phyloP scores from a whole-genome alignment of 2,329 filamentous ascomycete species.

The Scortechinia acanthostroma region DNA sequence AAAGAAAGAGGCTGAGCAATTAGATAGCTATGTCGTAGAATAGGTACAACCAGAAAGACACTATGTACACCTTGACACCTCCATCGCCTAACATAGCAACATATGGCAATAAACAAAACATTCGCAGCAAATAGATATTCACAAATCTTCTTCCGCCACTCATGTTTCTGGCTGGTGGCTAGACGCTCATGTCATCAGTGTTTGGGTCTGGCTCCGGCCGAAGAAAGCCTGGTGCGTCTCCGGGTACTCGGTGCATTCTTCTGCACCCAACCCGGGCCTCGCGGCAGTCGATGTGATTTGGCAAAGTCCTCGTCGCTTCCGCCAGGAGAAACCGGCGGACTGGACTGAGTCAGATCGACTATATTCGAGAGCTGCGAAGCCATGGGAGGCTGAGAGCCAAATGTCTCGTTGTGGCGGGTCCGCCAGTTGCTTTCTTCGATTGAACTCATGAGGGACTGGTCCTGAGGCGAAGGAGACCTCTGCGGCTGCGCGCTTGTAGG shows the following conservation, averaged over 20 bases:
- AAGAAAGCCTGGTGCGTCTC: constrained; percentile 11
- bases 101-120: too few species aligned
- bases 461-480: too few species aligned
- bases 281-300: constrained; percentile 14
- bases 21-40: too few species aligned
- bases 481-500: too few species aligned
- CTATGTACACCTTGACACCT: too few species aligned
- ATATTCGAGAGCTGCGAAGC: constrained; percentile 2
- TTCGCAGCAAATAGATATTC: too few species aligned
- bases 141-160: too few species aligned
- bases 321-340: constrained; percentile 14
- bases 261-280: constrained; percentile 17
- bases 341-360: constrained; percentile 26
- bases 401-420: not conserved
- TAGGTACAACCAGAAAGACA: too few species aligned
- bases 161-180: too few species aligned
- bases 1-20: too few species aligned
- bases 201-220: constrained; percentile 2
- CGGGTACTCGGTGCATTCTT: constrained; percentile 8
- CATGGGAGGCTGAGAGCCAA: constrained; percentile 3
- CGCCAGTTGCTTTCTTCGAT: not conserved
- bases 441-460: not conserved
- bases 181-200: too few species aligned
- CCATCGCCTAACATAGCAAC: too few species aligned
- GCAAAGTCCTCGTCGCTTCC: constrained; percentile 18